Evolutionary conservation across 2,329 filamentous ascomycete species (phyloP).

Genomic region (Diaporthe destruens): DNA sequence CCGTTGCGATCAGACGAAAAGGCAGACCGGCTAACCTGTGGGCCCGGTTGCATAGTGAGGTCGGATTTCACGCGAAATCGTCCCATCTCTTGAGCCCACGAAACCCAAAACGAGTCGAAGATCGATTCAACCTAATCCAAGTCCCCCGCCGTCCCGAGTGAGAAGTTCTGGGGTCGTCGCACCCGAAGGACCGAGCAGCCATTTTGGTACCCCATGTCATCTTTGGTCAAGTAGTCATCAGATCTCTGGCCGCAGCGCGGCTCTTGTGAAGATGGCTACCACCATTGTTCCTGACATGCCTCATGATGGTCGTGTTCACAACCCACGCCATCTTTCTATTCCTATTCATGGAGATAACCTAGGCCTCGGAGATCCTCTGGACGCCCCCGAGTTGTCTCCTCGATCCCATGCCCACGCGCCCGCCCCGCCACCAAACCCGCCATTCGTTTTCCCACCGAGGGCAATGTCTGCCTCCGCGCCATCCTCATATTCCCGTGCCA

Average conservation of each 20-base stretch:
- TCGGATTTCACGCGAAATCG: constrained; percentile 38
- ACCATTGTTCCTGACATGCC: constrained; percentile 48
- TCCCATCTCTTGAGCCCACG: constrained; percentile 34
- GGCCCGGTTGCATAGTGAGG: constrained; percentile 31
- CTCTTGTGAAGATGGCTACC: constrained; percentile 53
- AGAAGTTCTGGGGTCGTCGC: constrained; percentile 21
- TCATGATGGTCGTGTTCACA: constrained; percentile 44
- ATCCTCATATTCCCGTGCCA: constrained; percentile 59
- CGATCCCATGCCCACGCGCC: constrained; percentile 46
- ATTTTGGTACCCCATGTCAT: constrained; percentile 55
- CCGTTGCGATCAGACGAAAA: constrained; percentile 46
- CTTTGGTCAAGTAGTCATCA: constrained; percentile 54
- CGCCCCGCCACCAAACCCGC: constrained; percentile 70
- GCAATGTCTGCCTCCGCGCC: constrained; percentile 62
- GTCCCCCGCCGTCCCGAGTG: constrained; percentile 8
- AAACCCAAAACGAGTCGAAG: constrained; percentile 30
- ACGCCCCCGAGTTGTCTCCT: constrained; percentile 52
- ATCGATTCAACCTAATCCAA: constrained; percentile 32
- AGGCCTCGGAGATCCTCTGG: constrained; percentile 44
- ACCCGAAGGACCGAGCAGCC: constrained; percentile 18
- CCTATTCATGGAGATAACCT: constrained; percentile 49
- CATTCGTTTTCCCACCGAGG: constrained; percentile 72
- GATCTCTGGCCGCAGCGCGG: constrained; percentile 64
- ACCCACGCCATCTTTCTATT: constrained; percentile 43
- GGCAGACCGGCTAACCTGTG: constrained; percentile 42